phyloP scores from a whole-genome alignment of 805 yeast genomes.

The Wickerhamomyces ciferrii region DNA sequence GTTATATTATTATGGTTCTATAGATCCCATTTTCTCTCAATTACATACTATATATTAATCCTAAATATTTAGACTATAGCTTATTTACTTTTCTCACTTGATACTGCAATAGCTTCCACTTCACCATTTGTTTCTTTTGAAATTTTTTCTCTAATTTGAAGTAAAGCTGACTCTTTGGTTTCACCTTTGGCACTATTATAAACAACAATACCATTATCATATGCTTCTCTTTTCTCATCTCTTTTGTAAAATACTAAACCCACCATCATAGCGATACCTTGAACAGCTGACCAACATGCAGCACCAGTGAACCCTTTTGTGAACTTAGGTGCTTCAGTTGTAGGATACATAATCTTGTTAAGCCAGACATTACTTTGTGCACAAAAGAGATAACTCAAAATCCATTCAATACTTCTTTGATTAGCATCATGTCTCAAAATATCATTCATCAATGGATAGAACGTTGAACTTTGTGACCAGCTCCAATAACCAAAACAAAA shows the following conservation, averaged over 20 bases:
- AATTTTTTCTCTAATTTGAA: too few species aligned
- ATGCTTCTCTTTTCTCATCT: slow-evolving; percentile 30
- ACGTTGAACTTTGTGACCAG: slow-evolving; percentile 55
- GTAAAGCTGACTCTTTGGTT: neutral
- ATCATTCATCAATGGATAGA: slow-evolving; percentile 55
- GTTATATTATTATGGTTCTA: too few species aligned
- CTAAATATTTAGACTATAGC: too few species aligned
- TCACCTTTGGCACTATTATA: slow-evolving; percentile 17
- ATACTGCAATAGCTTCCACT: neutral
- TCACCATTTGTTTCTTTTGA: neutral
- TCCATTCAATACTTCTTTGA: slow-evolving; percentile 43
- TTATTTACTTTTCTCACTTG: too few species aligned
- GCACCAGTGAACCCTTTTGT: slow-evolving; percentile 45
- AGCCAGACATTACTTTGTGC: slow-evolving; percentile 50
- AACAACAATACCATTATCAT: slow-evolving; percentile 28
- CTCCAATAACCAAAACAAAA: slow-evolving; percentile 10
- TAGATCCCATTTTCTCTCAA: too few species aligned
- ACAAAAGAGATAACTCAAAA: slow-evolving; percentile 42
- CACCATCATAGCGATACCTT: slow-evolving; percentile 21
- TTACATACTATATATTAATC: too few species aligned
- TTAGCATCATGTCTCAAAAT: slow-evolving; percentile 48
- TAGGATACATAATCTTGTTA: slow-evolving; percentile 22
- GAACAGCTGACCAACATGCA: slow-evolving; percentile 22
- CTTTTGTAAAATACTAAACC: slow-evolving; percentile 28
- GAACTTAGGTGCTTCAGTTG: slow-evolving; percentile 52